Conservation (phyloP, 225 moss, liverwort and hornwort genomes). For the Climacium dendroides region DNA sequence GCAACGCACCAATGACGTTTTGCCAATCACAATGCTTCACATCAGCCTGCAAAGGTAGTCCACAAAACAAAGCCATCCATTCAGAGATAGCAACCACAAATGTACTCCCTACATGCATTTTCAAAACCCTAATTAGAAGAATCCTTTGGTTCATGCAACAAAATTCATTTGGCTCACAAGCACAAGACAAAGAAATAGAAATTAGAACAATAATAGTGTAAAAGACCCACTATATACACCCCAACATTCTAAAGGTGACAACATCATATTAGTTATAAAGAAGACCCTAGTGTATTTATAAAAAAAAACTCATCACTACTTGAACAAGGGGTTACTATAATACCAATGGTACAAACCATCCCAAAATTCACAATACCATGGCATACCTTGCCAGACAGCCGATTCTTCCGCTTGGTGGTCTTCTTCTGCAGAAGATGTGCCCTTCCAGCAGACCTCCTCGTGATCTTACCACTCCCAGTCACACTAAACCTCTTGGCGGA, state of each 20-base stretch:
- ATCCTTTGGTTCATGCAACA: background rate
- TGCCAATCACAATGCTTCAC: constrained; percentile 37
- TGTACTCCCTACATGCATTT: background rate
- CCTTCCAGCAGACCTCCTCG: constrained; percentile 63
- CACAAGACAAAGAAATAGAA: background rate
- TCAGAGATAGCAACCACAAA: background rate
- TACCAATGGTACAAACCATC: background rate
- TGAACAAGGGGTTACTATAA: background rate
- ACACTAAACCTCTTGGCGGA: constrained; percentile 71
- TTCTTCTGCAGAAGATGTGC: constrained; percentile 78
- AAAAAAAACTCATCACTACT: background rate
- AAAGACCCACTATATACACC: background rate
- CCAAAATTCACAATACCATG: background rate
- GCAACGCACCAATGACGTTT: constrained; percentile 42
- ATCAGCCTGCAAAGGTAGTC: constrained; percentile 3
- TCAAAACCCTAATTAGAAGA: background rate
- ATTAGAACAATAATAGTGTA: background rate
- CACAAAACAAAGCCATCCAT: background rate
- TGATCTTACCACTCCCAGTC: constrained; percentile 70
- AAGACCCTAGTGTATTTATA: background rate
- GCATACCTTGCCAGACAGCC: constrained; percentile 56
- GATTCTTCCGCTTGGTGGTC: constrained; percentile 62
- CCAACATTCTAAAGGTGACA: background rate
- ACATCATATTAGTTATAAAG: background rate
- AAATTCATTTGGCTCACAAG: background rate